These are phyloP conservation scores for Phytopythium aichiense DNA, from an alignment of 352 stramenopile species.

Conservation along the genomic window DNA sequence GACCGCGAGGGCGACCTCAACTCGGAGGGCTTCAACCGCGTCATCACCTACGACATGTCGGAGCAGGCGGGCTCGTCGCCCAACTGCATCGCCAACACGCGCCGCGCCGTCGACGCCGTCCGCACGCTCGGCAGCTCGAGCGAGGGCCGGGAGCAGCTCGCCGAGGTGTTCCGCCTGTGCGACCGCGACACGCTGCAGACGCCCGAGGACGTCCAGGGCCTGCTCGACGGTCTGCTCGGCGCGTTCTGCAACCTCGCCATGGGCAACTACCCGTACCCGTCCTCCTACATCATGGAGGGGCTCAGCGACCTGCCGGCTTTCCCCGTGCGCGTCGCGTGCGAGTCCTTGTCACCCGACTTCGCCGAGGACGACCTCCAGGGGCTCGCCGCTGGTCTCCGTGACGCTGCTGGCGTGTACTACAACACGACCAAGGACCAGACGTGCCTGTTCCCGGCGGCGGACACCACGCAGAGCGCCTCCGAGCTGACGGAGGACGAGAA, in stretches of 20 bases:
- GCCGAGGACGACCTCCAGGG: conserved; percentile 8
- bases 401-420: conserved; percentile 45
- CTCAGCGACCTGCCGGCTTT: conserved; percentile 29
- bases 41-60: conserved; percentile 40
- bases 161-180: conserved; percentile 24
- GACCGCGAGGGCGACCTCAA: conserved; percentile 38
- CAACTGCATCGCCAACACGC: conserved; percentile 38
- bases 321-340: conserved; percentile 32
- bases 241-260: conserved; percentile 32
- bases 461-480: not conserved
- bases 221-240: conserved; percentile 12
- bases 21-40: conserved; percentile 35
- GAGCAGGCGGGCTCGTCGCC: conserved; percentile 18
- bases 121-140: conserved; percentile 13
- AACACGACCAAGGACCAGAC: conserved; percentile 30
- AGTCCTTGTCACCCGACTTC: conserved; percentile 25
- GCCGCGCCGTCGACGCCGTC: conserved; percentile 14
- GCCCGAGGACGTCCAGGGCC: conserved; percentile 13
- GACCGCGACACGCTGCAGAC: conserved; percentile 16
- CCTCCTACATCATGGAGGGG: conserved; percentile 47
- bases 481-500: conserved; percentile 23
- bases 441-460: conserved; percentile 26
- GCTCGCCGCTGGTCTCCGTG: conserved; percentile 27
- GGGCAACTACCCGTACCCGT: conserved; percentile 48
- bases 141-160: conserved; percentile 20